Evolutionary conservation across 2,329 filamentous ascomycete species (phyloP), one percentile per base, ranked within the genome.

Genomic region (Pyrenophora seminiperda): DNA sequence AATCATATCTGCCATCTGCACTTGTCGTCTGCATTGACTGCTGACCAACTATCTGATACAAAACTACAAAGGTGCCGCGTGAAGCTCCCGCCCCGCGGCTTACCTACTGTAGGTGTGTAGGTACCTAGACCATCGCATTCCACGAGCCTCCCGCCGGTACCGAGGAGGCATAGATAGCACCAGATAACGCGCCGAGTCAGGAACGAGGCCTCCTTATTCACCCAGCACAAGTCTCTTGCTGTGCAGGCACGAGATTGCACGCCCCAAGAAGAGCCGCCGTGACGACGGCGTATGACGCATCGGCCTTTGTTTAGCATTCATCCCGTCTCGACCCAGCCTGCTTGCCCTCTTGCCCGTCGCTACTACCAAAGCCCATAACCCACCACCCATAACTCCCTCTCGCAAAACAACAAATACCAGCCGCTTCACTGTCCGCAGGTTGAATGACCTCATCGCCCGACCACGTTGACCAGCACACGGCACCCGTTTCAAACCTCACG

Each of bases 361-460:
- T 53, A 47, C 47, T 47, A 47, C 42, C 46, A 46, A 32, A 34
- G 20, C 39, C 41, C 24, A 46, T 37, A 34, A 29, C 39, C 41
- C 24, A 27, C 22, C 22, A 27, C 24, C 9, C 24, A 4, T 38
- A n/a, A n/a, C n/a, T n/a, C n/a, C 15, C 9, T 33, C 15, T 37
- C 15, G 19, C 17, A 40, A 29, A 41, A 38, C 36, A 9, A 50
- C 41, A 30, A 40, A 41, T 17, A 38, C 46, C 24, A 37, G n/a
- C 42, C 15, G 45, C 47, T 33, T 36, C 30, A 15, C 30, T 20
- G 33, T 20, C 48, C 59, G 58, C 62, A 59, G 56, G 59, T 72
- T 73, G 67, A 71, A 73, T 73, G 70, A 72, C 59, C 68, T 66
- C 68, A 58, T 73, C 71, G 68, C 72, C 70, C 55, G 65, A 68